phyloP scores from a whole-genome alignment of 108 stramenopile species.

The Nitzschia inconspicua region DNA sequence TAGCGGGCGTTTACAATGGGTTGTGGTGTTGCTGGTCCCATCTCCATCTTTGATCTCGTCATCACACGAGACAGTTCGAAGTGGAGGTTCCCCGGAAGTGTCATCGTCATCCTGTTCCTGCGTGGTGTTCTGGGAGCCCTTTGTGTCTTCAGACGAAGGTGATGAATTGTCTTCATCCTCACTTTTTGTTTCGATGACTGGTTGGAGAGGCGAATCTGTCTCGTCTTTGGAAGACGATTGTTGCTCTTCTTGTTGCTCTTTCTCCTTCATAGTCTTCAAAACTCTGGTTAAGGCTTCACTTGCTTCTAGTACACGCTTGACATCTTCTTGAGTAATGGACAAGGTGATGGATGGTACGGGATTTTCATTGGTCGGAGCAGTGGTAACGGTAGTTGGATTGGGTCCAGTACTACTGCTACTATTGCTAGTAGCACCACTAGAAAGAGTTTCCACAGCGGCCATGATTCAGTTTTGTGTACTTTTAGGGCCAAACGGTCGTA shows the following conservation, averaged over 20 bases:
- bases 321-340: constrained; percentile 58
- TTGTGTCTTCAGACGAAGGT: neutral
- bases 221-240: neutral
- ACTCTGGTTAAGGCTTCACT: constrained; percentile 50
- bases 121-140: neutral
- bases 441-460: neutral
- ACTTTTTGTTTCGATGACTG: neutral
- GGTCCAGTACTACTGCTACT: neutral
- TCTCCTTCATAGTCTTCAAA: constrained; percentile 25
- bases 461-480: neutral
- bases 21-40: neutral
- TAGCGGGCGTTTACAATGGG: constrained; percentile 18
- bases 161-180: neutral
- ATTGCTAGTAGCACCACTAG: neutral
- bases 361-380: constrained; percentile 10
- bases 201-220: too few species aligned
- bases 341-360: constrained; percentile 57
- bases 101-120: neutral
- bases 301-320: constrained; percentile 50
- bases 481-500: too few species aligned
- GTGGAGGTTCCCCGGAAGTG: constrained; percentile 4
- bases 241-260: neutral
- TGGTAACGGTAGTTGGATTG: neutral
- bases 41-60: neutral
- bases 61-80: constrained; percentile 1